phyloP scores from a whole-genome alignment of 2,329 filamentous ascomycete genomes.

The Diaporthe sp. region DNA sequence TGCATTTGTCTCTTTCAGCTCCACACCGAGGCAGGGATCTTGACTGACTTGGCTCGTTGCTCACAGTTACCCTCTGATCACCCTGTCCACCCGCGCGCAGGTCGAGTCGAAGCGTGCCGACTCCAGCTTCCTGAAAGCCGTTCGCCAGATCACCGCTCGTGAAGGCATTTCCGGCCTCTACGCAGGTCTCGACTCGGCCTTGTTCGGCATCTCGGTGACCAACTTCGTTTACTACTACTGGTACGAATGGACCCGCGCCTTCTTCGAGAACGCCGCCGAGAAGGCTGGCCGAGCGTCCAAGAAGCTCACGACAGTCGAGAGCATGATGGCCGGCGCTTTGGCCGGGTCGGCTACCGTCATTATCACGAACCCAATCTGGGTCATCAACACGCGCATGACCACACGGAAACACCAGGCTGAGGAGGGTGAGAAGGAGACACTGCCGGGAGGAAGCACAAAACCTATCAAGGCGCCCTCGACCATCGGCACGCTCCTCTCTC shows the following conservation, averaged over 20 bases:
- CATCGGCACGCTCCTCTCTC: constrained; percentile 81
- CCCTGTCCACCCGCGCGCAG: constrained; percentile 95
- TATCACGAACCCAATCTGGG: constrained; percentile 99
- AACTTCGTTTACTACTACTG: constrained; percentile 99
- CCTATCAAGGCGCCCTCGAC: constrained; percentile 69
- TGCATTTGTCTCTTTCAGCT: not conserved
- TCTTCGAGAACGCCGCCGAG: constrained; percentile 84
- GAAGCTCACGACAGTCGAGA: constrained; percentile 91
- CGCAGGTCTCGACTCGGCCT: constrained; percentile 89
- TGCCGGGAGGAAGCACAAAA: constrained; percentile 52
- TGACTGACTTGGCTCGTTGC: constrained; percentile 26
- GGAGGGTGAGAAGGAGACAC: constrained; percentile 45
- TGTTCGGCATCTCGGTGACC: constrained; percentile 98
- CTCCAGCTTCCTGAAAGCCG: constrained; percentile 84
- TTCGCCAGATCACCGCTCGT: constrained; percentile 88
- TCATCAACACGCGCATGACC: constrained; percentile 98
- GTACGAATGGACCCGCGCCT: constrained; percentile 96
- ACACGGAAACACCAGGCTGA: constrained; percentile 74
- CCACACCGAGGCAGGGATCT: constrained; percentile 20
- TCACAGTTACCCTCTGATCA: constrained; percentile 91
- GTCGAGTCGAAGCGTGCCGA: constrained; percentile 96
- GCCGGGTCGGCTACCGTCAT: constrained; percentile 95
- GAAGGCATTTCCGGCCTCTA: constrained; percentile 93
- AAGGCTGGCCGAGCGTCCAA: constrained; percentile 79
- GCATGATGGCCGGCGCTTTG: constrained; percentile 94